Evolutionary conservation across 306 rosid species (phyloP).

Genomic region (cucumber (Cucumis sativus)): Cucumber_9930_V3 NC_026657.2:30671001-30671500

Average conservation of each 20-base stretch:
- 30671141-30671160: neutral
- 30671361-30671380: too few species aligned
- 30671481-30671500: too few species aligned
- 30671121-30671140: neutral
- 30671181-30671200: neutral
- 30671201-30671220: neutral
- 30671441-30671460: too few species aligned
- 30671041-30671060: neutral
- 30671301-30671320: too few species aligned
- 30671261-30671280: too few species aligned
- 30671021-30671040: conserved; percentile 34
- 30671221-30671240: neutral
- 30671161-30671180: neutral
- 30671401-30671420: too few species aligned
- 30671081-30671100: neutral
- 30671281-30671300: too few species aligned
- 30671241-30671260: neutral
- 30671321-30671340: too few species aligned
- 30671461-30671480: too few species aligned
- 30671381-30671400: too few species aligned
- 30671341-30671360: too few species aligned
- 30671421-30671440: too few species aligned
- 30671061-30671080: neutral
- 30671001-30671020: conserved; percentile 22
- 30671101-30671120: neutral